phyloP scores from a whole-genome alignment of 2,329 filamentous ascomycete species.

The Microcyclosporella mali region DNA sequence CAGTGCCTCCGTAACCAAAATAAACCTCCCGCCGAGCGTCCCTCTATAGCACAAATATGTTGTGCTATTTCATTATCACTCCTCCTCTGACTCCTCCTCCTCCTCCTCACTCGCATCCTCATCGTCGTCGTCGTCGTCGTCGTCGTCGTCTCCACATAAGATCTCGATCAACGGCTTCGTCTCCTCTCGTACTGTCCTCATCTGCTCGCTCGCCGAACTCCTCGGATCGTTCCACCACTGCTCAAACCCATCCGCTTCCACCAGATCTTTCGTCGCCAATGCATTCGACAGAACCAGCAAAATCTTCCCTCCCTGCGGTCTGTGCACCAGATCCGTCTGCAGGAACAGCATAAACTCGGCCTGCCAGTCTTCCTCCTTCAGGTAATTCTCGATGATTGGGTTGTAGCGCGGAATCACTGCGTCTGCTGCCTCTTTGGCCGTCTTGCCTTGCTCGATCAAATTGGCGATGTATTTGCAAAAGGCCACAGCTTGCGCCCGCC shows the following conservation, averaged over 20 bases:
- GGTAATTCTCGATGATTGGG: constrained; percentile 51
- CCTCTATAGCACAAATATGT: too few relatives aligned
- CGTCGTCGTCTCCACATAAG: constrained; percentile 70
- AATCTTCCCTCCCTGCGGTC: constrained; percentile 58
- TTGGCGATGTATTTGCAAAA: constrained; percentile 77
- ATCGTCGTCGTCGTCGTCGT: constrained; percentile 55
- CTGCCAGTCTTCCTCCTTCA: constrained; percentile 58
- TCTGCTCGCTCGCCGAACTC: constrained; percentile 59
- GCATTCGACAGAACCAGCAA: constrained; percentile 76
- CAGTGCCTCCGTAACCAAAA: too few relatives aligned
- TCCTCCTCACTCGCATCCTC: constrained; percentile 31
- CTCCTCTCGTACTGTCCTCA: constrained; percentile 65
- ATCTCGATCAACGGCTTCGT: constrained; percentile 71
- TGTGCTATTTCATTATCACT: not conserved
- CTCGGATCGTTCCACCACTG: constrained; percentile 80
- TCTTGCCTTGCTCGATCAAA: constrained; percentile 47
- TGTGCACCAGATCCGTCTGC: constrained; percentile 69
- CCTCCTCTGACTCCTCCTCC: constrained; percentile 10
- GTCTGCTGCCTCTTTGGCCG: constrained; percentile 37
- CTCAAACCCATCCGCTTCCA: constrained; percentile 84
- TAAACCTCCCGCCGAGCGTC: too few relatives aligned
- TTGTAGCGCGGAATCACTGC: constrained; percentile 48
- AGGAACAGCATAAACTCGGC: constrained; percentile 76
- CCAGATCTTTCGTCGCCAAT: constrained; percentile 73
- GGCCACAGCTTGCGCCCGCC: constrained; percentile 75